Evolutionary conservation across 192 early-diverging fungal genomes (phyloP).

Genomic region (Coemansia sp.): DNA sequence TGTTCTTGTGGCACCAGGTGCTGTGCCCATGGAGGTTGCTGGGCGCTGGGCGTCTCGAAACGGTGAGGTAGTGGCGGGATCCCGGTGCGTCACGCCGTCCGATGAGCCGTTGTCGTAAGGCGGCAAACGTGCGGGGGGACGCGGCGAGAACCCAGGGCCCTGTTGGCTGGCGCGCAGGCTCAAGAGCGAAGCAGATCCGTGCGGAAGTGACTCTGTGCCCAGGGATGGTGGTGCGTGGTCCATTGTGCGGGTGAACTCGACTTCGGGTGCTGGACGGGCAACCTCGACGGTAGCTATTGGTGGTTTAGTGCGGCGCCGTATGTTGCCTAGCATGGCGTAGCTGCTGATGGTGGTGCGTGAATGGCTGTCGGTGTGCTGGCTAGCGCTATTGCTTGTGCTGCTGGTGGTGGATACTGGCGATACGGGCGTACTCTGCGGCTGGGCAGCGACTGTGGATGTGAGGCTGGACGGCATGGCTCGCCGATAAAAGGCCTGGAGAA

Average conservation of each 20-base stretch:
- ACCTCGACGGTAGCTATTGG: slow-evolving; percentile 38
- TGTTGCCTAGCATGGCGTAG: slow-evolving; percentile 23
- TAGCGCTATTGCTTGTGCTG: slow-evolving; percentile 4
- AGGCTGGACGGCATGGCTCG: background rate
- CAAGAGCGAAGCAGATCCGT: slow-evolving; percentile 32
- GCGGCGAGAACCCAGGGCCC: slow-evolving; percentile 9
- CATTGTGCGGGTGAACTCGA: slow-evolving; percentile 27
- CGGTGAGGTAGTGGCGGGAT: background rate
- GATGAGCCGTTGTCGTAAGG: background rate
- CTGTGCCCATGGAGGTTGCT: background rate
- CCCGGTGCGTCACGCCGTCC: background rate
- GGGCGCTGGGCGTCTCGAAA: background rate
- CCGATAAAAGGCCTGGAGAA: slow-evolving; percentile 36
- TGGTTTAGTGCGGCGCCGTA: slow-evolving; percentile 14
- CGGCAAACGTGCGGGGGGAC: background rate
- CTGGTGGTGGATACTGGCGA: background rate
- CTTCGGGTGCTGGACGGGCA: slow-evolving; percentile 42
- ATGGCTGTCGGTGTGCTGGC: background rate
- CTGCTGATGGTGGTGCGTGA: slow-evolving; percentile 3
- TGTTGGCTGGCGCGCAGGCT: slow-evolving; percentile 40
- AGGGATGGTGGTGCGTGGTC: slow-evolving; percentile 16
- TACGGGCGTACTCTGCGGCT: background rate
- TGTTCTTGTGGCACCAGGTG: background rate
- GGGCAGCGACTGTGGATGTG: background rate
- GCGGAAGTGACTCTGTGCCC: too few species aligned